Evolutionary conservation across 345 rosid genomes (phyloP).

Genomic region (Euphorbia peplus): DNA sequence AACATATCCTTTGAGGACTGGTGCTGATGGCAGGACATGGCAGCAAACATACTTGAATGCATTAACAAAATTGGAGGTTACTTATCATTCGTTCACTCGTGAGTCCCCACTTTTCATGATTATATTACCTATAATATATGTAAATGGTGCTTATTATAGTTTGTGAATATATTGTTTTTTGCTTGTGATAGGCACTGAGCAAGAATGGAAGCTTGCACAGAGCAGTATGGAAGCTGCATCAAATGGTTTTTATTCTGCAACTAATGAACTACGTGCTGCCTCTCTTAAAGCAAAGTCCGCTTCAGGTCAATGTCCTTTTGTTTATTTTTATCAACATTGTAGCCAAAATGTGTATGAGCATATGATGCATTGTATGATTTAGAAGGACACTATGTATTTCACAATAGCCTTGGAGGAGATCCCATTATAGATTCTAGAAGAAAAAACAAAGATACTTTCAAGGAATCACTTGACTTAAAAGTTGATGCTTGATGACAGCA

Average conservation of each 20-base stretch:
- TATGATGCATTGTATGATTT: not conserved
- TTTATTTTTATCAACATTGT: not conserved
- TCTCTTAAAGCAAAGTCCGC: conserved; percentile 81
- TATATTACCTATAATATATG: conserved; percentile 12
- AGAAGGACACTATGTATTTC: not conserved
- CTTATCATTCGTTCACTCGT: conserved; percentile 80
- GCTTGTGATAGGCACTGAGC: conserved; percentile 54
- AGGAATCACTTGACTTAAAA: not conserved
- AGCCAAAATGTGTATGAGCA: not conserved
- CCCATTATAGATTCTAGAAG: not conserved
- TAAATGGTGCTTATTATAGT: not conserved
- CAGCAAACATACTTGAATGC: conserved; percentile 70
- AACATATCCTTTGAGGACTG: conserved; percentile 37
- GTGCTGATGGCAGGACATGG: conserved; percentile 63
- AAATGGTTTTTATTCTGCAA: conserved; percentile 60
- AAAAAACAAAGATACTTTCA: not conserved
- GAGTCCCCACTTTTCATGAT: conserved; percentile 34
- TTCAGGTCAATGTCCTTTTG: conserved; percentile 55
- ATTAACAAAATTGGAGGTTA: conserved; percentile 61
- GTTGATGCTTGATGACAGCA: not conserved
- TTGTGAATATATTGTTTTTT: conserved; percentile 13
- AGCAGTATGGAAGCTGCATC: conserved; percentile 83
- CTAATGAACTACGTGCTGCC: conserved; percentile 66
- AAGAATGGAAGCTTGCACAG: conserved; percentile 82
- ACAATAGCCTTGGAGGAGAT: not conserved